Evolutionary conservation across 2,329 filamentous ascomycete genomes (phyloP), one percentile per base, ranked within the genome.

Genomic region (Diaporthe ilicicola): DNA sequence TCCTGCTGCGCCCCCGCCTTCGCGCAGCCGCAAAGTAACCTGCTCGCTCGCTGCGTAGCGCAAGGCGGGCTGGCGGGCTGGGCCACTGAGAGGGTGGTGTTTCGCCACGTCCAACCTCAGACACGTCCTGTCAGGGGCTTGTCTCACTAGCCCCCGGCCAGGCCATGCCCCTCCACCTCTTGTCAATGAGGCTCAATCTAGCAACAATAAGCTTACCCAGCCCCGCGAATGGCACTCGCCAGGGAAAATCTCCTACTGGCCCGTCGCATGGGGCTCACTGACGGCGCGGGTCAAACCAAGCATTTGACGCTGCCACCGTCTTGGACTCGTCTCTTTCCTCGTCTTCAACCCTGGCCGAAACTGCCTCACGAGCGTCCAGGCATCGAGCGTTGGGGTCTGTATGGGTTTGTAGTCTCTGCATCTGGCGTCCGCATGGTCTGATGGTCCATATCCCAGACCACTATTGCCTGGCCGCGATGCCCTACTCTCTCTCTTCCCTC

Each of bases 81-180:
- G 12, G 22, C 42, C 24, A 48, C 32, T 66, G 48, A 48, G 56
- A 65, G 37, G 4, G 19, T 39, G 34, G 56, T 70, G 67, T 72
- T 70, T 72, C 71, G 62, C 62, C 68, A 62, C 68, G 61, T 50
- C 37, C 56, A 50, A 39, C 53, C 72, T 73, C 70, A 59, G 64
- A 73, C 72, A 71, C 50, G 37, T 70, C 54, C 64, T 54, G 70
- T 72, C 70, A 66, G 70, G 68, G 68, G 67, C 70, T 46, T 61
- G 70, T 72, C 70, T 72, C 70, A 73, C 62, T 29, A 44, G 29
- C 55, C 39, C 53, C 48, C 29, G 42, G 19, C 54, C 61, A 67
- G 53, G 53, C 54, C 46, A 53, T 13, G n/a, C 42, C 53, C 44
- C 53, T 44, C 44, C 53, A 51, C 19, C 12, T 19, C n/a, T 48